These are phyloP conservation scores for Colletotrichum sp. DNA, from an alignment of 2,329 filamentous ascomycete species.

Conservation along the genomic window DNA sequence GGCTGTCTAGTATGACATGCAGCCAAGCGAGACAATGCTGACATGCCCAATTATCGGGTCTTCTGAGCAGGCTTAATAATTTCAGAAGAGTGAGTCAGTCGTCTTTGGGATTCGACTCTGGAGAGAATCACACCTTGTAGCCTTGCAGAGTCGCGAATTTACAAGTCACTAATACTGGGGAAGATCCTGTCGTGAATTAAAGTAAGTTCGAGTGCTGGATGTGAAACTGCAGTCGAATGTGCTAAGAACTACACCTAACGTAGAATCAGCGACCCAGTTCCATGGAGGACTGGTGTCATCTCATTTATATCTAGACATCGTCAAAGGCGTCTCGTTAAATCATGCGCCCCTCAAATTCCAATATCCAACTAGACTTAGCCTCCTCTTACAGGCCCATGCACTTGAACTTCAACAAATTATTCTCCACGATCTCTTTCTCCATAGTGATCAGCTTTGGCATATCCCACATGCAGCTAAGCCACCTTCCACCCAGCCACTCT, in stretches of 20 bases:
- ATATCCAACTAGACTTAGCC: background rate
- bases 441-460: conserved; percentile 5
- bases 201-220: accelerated
- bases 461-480: conserved; percentile 24
- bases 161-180: accelerated
- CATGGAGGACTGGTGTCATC: background rate
- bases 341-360: background rate
- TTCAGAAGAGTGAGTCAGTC: no score
- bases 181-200: accelerated
- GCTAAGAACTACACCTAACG: accelerated
- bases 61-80: background rate
- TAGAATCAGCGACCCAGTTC: accelerated
- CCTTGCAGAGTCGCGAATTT: no score
- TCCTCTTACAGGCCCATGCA: conserved; percentile 1
- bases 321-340: accelerated
- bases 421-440: conserved; percentile 6
- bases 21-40: background rate
- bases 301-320: accelerated
- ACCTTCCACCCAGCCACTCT: conserved; percentile 17
- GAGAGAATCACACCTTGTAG: no score
- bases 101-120: background rate
- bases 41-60: background rate
- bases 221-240: accelerated
- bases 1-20: background rate
- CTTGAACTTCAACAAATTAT: conserved; percentile 17